These are phyloP conservation scores for Stagonosporopsis cucurbitacearum DNA, from an alignment of 2,329 filamentous ascomycete species.

Conservation along the genomic window DNA sequence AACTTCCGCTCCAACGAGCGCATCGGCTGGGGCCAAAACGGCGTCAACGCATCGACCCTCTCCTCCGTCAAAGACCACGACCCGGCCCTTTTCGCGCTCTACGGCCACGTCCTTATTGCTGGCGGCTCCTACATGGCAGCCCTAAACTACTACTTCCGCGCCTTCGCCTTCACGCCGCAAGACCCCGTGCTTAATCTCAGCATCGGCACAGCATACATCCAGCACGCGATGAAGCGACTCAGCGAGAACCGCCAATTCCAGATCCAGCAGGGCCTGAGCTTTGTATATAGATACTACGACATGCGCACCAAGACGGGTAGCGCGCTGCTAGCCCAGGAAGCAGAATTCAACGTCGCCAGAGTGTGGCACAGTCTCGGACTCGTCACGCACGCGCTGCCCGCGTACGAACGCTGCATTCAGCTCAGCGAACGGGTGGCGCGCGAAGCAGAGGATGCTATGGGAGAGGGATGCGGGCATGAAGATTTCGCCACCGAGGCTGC, in stretches of 20 bases:
- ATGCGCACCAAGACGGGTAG: conserved; percentile 56
- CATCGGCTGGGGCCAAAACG: conserved; percentile 49
- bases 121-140: conserved; percentile 84
- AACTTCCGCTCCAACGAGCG: conserved; percentile 47
- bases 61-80: conserved; percentile 61
- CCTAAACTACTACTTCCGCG: conserved; percentile 81
- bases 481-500: conserved; percentile 74
- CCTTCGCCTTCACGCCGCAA: conserved; percentile 70
- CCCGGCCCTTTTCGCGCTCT: conserved; percentile 81
- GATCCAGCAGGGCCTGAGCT: conserved; percentile 82
- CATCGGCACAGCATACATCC: conserved; percentile 77
- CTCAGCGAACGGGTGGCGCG: conserved; percentile 54
- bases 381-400: conserved; percentile 72
- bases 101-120: conserved; percentile 86
- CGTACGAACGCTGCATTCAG: conserved; percentile 68
- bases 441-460: conserved; percentile 25
- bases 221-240: conserved; percentile 87
- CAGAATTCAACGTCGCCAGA: conserved; percentile 80
- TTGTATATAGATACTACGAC: conserved; percentile 76
- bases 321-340: conserved; percentile 69
- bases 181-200: conserved; percentile 82
- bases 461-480: conserved; percentile 52
- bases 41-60: conserved; percentile 48
- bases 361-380: conserved; percentile 79
- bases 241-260: conserved; percentile 89